Percentiles rank a stretch among this genome's conserved stretches.
These are phyloP conservation scores for Pichia sporocuriosa DNA, from an alignment of 805 yeast species.

Conservation along the genomic window DNA sequence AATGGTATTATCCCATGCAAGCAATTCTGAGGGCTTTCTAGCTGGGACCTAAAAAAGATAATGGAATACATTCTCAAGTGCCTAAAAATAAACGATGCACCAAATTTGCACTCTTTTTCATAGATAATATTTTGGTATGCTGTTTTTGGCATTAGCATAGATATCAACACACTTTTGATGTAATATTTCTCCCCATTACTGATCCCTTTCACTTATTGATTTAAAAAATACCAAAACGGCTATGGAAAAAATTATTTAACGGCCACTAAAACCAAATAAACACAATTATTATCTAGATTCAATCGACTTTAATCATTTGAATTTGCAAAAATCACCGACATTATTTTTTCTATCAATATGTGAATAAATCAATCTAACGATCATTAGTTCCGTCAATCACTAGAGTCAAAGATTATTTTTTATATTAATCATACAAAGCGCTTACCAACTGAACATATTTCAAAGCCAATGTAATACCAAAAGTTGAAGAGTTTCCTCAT, in stretches of 20 bases:
- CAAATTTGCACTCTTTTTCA: slow-evolving; percentile 19
- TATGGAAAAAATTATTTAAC: slow-evolving; percentile 21
- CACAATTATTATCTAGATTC: slow-evolving; percentile 20
- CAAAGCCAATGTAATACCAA: no score
- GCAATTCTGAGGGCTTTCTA: slow-evolving; percentile 16
- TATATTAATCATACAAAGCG: no score
- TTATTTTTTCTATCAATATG: slow-evolving; percentile 31
- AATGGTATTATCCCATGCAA: slow-evolving; percentile 13
- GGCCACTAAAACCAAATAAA: slow-evolving; percentile 22
- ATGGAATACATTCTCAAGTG: slow-evolving; percentile 21
- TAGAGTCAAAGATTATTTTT: no score
- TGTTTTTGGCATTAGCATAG: slow-evolving; percentile 15
- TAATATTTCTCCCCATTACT: slow-evolving; percentile 17
- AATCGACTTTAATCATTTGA: slow-evolving; percentile 19
- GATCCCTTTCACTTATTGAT: slow-evolving; percentile 13
- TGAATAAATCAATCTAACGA: no score
- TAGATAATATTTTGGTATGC: slow-evolving; percentile 17
- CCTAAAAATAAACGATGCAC: slow-evolving; percentile 17
- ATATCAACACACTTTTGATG: slow-evolving; percentile 12
- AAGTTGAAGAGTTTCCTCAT: no score
- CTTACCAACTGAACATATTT: no score
- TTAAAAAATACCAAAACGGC: slow-evolving; percentile 16
- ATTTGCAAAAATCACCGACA: slow-evolving; percentile 31
- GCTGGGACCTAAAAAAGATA: slow-evolving; percentile 21
- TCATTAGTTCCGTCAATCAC: no score